Base-by-base conservation (phyloP, 2,329 filamentous ascomycete genomes). In the Bipolaris oryzae region DNA sequence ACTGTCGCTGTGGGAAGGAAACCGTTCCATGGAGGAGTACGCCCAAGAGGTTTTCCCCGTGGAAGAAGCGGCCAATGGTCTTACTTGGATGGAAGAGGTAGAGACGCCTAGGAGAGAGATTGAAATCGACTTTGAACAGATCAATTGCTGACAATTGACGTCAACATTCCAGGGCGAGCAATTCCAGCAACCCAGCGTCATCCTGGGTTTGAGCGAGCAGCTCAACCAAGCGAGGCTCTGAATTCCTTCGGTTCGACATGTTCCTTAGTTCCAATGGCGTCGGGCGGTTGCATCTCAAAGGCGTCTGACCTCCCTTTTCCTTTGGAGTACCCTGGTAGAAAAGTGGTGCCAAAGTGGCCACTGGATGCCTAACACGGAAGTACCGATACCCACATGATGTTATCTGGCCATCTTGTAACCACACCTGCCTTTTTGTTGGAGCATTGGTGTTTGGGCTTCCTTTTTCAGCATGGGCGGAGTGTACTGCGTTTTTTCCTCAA, bases 21-120 rank as follows among this genome's bases (percentile, higher is more conserved):
- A 92, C 64, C 84, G 95, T 52, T 90, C 91, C 28, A 84, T 98
- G 66, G 92, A 97, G 73, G 95, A 98, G 77, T 99, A 98, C 74
- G 94, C 94, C 1, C 84, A 90, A 46, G 95, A 98, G 74, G 92
- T 96, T 25, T 98, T 98, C 69, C 91, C 92, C 0, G 84, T 97
- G 11, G 95, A 99, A 76, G 95, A 99, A 78, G 89, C 93, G 67
- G 92, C 92, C 31, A 98, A 98, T 74, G 94, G 94, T 5, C 79
- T 95, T 71, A 91, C 89, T 15, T 99, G 95, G 95, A 98, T 97
- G 94, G 79, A 81, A 60, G 81, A 84, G 73, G 76, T 78, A 62
- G 73, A 75, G 59, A 76, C 72, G 64, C 73, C 73, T 59, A 66
- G 63, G 52, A 69, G 69, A 54, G 71, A 72, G 58, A 59, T 74